phyloP scores from a whole-genome alignment of 2,329 filamentous ascomycete genomes.

The Venturia nashicola region DNA sequence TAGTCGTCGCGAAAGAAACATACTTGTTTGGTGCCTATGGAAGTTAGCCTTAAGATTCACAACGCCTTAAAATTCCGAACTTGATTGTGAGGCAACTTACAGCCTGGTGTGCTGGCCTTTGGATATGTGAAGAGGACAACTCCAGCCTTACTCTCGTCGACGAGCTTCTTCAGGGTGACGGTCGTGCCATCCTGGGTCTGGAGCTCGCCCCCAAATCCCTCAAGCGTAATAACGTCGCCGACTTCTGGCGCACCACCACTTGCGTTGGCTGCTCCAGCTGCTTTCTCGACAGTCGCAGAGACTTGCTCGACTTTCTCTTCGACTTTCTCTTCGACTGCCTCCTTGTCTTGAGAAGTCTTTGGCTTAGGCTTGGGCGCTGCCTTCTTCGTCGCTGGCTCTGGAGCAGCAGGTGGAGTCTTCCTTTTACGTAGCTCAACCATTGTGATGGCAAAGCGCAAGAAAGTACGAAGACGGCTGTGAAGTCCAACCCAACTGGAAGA shows the following conservation, averaged over 20 bases:
- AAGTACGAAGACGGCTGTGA: background rate
- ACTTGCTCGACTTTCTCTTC: slow-evolving; percentile 20
- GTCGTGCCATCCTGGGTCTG: slow-evolving; percentile 75
- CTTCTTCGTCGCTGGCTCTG: slow-evolving; percentile 35
- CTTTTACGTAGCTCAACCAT: slow-evolving; percentile 53
- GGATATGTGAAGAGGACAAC: slow-evolving; percentile 94
- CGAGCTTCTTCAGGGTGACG: slow-evolving; percentile 66
- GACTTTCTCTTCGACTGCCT: slow-evolving; percentile 16
- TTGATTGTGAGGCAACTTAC: slow-evolving; percentile 34
- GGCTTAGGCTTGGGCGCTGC: slow-evolving; percentile 24
- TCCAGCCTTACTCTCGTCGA: slow-evolving; percentile 72
- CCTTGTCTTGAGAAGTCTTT: slow-evolving; percentile 16
- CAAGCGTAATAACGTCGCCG: slow-evolving; percentile 41
- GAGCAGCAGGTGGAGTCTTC: slow-evolving; percentile 41
- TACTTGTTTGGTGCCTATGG: slow-evolving; percentile 75
- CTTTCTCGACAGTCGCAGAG: slow-evolving; percentile 20
- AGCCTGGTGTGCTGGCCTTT: slow-evolving; percentile 85
- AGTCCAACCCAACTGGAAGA: background rate
- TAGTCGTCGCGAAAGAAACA: slow-evolving; percentile 89
- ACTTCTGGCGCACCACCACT: slow-evolving; percentile 24
- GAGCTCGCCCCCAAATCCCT: slow-evolving; percentile 54
- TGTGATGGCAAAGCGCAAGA: background rate
- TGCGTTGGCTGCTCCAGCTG: slow-evolving; percentile 19
- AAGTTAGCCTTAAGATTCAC: background rate
- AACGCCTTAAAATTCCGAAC: background rate